A percentile compares a stretch with the other conserved stretches of the same genome.
These are phyloP conservation scores for Entomophthora muscae DNA, from an alignment of 371 early-diverging fungal species.

Conservation along the genomic window DNA sequence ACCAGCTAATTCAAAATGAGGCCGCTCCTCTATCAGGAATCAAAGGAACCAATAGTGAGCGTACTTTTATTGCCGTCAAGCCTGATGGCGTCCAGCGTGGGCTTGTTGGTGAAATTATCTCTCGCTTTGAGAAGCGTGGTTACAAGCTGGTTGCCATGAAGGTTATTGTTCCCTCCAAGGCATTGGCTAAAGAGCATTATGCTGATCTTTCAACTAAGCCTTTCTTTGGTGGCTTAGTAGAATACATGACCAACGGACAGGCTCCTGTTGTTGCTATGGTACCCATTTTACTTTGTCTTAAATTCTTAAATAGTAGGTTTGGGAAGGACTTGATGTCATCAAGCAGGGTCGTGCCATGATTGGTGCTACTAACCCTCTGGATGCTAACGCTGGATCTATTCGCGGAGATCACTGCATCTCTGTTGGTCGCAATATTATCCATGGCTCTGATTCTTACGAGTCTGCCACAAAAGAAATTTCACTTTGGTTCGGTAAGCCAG, in stretches of 20 bases:
- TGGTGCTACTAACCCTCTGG: slow-evolving; percentile 87
- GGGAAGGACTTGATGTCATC: slow-evolving; percentile 93
- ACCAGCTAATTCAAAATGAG: background rate
- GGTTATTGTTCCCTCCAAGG: slow-evolving; percentile 52
- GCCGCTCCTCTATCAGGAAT: background rate
- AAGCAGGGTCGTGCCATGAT: slow-evolving; percentile 91
- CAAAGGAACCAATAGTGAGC: slow-evolving; percentile 6
- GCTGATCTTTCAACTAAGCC: slow-evolving; percentile 76
- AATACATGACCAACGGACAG: slow-evolving; percentile 57
- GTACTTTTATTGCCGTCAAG: slow-evolving; percentile 16
- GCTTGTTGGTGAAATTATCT: slow-evolving; percentile 90
- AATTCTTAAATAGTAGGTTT: slow-evolving; percentile 23
- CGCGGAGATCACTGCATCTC: slow-evolving; percentile 96
- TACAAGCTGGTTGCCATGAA: slow-evolving; percentile 75
- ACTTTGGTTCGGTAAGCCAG: slow-evolving; percentile 82
- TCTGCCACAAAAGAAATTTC: slow-evolving; percentile 92
- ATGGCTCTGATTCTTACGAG: slow-evolving; percentile 97
- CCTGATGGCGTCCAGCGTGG: slow-evolving; percentile 72
- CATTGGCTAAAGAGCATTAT: slow-evolving; percentile 92
- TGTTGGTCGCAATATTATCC: slow-evolving; percentile 90
- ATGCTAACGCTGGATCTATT: slow-evolving; percentile 95
- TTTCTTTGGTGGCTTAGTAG: slow-evolving; percentile 90
- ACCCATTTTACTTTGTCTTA: background rate
- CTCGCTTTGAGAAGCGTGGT: slow-evolving; percentile 82
- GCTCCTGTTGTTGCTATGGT: slow-evolving; percentile 75